Base-by-base conservation (phyloP, 2,329 filamentous ascomycete species). In the Colletotrichum paranaense region DNA sequence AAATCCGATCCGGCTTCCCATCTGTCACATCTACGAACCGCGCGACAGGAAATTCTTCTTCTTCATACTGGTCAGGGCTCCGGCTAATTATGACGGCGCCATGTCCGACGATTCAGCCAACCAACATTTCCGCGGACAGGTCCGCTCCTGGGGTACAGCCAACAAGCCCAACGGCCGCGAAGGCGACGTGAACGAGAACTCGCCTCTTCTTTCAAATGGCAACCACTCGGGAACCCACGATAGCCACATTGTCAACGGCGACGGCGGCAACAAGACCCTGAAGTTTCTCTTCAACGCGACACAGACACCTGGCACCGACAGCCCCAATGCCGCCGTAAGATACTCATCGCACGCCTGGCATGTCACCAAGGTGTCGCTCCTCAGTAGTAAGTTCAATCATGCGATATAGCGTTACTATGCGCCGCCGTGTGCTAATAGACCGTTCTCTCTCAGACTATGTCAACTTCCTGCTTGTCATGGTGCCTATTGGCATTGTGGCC, bases 391-490 rank as follows among this genome's bases (percentile, higher is more conserved):
- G 88, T 87, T 28, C 53, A 24, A 7, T 19, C 14, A 9, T 9
- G 11, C 30, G 24, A 42, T 8, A 30, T 24, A 9, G 42, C 14
- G 24, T 12, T 5, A 68, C 3, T 5, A 22, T 57, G 22, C 63
- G 26, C 26, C 62, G 4, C 19, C n/a, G 19, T 57, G 42, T 53
- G 30, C 57, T 73, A 60, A 68, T 57, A 49, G 26, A 30, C 55
- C 76, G 30, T 30, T 26, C 22, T 19, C 16, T 32, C 14, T 52
- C 74, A 91, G 89, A 85, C 77, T 89, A 89, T 81, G 86, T 91
- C 80, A 96, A 95, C 80, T 88, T 92, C 76, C 87, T 92, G 67
- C 91, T 97, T 75, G 86, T 94, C 73, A 91, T 92, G 78, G 94
- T 95, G 9, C 93, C 93, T 11, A 81, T 94, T 55, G 93, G 93